Base-by-base conservation (phyloP, 345 rosid species). In the Noccaea caerulescens region DNA sequence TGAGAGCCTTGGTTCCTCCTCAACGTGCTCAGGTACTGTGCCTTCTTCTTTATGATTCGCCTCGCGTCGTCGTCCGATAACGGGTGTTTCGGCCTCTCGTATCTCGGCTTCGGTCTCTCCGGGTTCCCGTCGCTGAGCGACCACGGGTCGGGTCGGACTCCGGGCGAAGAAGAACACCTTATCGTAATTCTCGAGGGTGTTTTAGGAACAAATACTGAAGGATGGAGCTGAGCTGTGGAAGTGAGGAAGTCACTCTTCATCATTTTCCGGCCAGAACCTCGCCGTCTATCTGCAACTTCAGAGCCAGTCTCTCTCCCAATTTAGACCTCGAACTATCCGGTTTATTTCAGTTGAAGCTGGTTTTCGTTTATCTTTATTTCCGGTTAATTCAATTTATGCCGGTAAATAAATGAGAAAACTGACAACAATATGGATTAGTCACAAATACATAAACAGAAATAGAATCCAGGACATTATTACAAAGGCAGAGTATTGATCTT, bases 31-130 rank as follows among this genome's bases (percentile, higher is more conserved):
- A 93, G 77, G 67, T 86, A 84, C 14, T 78, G 85, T 3, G 97
- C 97, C 72, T 84, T 88, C 74, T 77, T 82, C 66, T 86, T 87
- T 79, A 93, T 87, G 63, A 93, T 88, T 73, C 96, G 87, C 18
- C 97, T 84, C 12, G 97, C 93, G 80, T 85, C 80, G 82, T 88
- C 93, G 77, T 90, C 96, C 14, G 96, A 84, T 63, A 87, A 82
- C 0, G 89, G 92, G 60, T 81, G 84, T 53, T 86, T 88, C 23
- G 88, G 86, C 66, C 85, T 81, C 71, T 79, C 85, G 58, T 80
- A 83, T 34, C 61, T 83, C 71, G 94, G 92, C 72, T 87, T 88
- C 5, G 95, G 93, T 56, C 76, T 83, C 20, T 81, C 73, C 25
- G 79, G 77, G 80, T 86, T 73, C 71, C 91, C 89, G 67, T 87